Evolutionary conservation across 1,284 basidiomycete genomes (phyloP).

Genomic region (Thelephora terrestris): DNA sequence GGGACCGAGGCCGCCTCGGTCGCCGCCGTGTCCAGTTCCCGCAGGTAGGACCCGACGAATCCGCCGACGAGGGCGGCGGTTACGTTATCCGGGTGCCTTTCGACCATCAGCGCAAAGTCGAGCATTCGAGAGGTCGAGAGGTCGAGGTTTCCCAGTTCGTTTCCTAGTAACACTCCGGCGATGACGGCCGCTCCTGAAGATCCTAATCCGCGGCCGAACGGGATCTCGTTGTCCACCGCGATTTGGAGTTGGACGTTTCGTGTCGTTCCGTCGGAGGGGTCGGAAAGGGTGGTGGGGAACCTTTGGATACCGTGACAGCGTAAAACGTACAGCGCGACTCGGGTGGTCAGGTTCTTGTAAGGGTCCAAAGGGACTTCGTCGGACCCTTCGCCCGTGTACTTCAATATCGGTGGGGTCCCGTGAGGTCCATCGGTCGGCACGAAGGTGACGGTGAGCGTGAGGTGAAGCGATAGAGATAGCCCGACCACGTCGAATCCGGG

Average conservation of each 20-base stretch:
- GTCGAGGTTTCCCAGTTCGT: slow-evolving; percentile 69
- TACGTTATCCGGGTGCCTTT: slow-evolving; percentile 98
- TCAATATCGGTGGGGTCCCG: slow-evolving; percentile 51
- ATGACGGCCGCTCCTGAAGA: slow-evolving; percentile 98
- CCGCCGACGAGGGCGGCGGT: slow-evolving; percentile 96
- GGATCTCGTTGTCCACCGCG: slow-evolving; percentile 87
- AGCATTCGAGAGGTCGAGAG: slow-evolving; percentile 71
- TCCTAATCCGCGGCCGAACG: slow-evolving; percentile 94
- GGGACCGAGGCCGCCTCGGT: slow-evolving; percentile 82
- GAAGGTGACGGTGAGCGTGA: slow-evolving; percentile 66
- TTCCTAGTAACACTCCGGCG: slow-evolving; percentile 87
- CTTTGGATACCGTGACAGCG: slow-evolving; percentile 69
- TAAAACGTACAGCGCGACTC: slow-evolving; percentile 94
- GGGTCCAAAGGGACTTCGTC: slow-evolving; percentile 88
- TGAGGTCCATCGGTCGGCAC: slow-evolving; percentile 19
- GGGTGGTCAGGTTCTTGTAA: slow-evolving; percentile 97
- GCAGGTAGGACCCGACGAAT: slow-evolving; percentile 95
- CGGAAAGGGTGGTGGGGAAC: slow-evolving; percentile 46
- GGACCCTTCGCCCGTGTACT: slow-evolving; percentile 84
- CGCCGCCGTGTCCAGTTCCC: slow-evolving; percentile 76
- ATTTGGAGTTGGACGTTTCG: slow-evolving; percentile 36
- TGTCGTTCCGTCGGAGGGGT: not conserved
- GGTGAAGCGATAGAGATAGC: slow-evolving; percentile 84
- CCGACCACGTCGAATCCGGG: slow-evolving; percentile 99
- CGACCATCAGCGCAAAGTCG: slow-evolving; percentile 98